Evolutionary conservation across 192 early-diverging fungal genomes (phyloP).

Genomic region (Thamnidium elegans): DNA sequence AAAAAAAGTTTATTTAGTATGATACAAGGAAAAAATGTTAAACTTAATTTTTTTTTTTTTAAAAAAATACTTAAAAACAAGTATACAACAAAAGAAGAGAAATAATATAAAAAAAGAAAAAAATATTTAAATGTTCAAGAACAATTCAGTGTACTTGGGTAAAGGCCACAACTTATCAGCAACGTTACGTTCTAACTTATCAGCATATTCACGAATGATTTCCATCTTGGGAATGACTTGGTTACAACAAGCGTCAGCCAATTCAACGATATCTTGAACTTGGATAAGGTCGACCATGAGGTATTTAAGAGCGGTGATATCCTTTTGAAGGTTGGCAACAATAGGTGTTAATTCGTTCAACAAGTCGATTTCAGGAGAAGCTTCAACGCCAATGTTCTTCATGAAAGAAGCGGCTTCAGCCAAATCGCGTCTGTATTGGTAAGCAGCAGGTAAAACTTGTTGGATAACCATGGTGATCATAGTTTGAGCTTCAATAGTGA

Average conservation of each 20-base stretch:
- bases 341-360: slow-evolving; percentile 67
- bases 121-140: slow-evolving; percentile 61
- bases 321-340: slow-evolving; percentile 55
- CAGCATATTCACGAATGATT: slow-evolving; percentile 63
- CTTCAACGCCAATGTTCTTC: slow-evolving; percentile 55
- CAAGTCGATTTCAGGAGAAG: slow-evolving; percentile 65
- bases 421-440: slow-evolving; percentile 84
- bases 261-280: slow-evolving; percentile 55
- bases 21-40: slow-evolving; percentile 8
- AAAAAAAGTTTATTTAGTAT: slow-evolving; percentile 6
- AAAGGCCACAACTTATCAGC: slow-evolving; percentile 94
- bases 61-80: background rate
- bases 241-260: slow-evolving; percentile 61
- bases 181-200: slow-evolving; percentile 73
- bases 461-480: slow-evolving; percentile 77
- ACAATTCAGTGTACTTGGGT: slow-evolving; percentile 95
- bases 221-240: slow-evolving; percentile 74
- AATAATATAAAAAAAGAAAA: background rate
- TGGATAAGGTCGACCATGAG: slow-evolving; percentile 58
- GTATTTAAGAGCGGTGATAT: slow-evolving; percentile 54
- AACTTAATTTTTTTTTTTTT: background rate
- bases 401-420: slow-evolving; percentile 74
- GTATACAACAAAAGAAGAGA: background rate
- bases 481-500: slow-evolving; percentile 90
- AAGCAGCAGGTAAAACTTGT: slow-evolving; percentile 87